phyloP scores from a whole-genome alignment of 768 basidiomycete genomes.

The Cystofilobasidium macerans region DNA sequence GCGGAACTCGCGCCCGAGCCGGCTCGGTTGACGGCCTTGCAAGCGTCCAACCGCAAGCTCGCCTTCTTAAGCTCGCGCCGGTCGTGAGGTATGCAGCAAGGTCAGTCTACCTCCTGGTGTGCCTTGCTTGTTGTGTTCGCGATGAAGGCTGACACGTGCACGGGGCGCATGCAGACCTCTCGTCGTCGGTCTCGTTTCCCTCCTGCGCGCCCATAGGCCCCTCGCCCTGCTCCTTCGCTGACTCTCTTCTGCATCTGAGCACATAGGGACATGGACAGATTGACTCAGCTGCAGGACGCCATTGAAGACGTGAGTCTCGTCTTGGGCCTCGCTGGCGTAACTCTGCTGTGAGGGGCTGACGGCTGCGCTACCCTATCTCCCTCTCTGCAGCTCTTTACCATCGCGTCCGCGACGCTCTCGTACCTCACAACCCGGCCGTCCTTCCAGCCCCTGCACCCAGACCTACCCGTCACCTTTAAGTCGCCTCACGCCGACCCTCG shows the following conservation, averaged over 20 bases:
- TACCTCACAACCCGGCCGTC: constrained; percentile 68
- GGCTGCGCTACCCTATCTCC: not conserved
- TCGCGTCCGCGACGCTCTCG: constrained; percentile 71
- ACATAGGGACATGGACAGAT: constrained; percentile 89
- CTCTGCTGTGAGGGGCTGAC: no score
- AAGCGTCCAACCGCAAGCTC: no score
- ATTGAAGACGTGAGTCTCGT: constrained; percentile 59
- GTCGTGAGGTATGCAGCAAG: no score
- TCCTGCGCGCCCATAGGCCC: not conserved
- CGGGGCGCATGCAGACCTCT: no score
- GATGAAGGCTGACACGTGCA: no score
- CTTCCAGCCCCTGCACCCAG: constrained; percentile 64
- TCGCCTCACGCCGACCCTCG: constrained; percentile 62
- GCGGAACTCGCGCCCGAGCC: no score
- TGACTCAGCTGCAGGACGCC: constrained; percentile 89
- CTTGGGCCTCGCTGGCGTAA: not conserved
- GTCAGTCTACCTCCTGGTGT: no score
- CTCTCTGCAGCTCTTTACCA: constrained; percentile 58
- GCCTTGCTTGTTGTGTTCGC: no score
- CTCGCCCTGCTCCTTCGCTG: not conserved
- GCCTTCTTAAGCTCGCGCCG: no score
- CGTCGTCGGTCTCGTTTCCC: not conserved
- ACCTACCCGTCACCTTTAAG: constrained; percentile 74
- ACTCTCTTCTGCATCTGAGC: constrained; percentile 45
- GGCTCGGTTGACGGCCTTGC: no score